A percentile compares a stretch with the other conserved stretches of the same genome.
Conservation (phyloP, 495 filamentous ascomycete species). For the Trichocladium uniseriatum region DNA sequence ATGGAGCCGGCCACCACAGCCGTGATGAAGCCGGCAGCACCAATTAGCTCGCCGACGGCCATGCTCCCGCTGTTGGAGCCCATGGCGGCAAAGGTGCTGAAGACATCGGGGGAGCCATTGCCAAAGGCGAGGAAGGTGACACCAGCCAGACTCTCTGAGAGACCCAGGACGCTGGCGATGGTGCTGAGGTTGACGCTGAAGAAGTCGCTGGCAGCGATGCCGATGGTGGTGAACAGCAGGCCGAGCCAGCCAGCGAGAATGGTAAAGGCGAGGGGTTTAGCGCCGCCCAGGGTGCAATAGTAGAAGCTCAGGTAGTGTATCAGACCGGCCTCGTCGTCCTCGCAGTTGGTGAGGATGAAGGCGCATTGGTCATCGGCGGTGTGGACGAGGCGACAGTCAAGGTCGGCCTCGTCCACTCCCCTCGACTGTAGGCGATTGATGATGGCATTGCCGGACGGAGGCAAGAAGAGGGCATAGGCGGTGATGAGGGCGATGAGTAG, state of each 20-base stretch:
- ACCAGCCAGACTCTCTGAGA: slow-evolving; percentile 93
- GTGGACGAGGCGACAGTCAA: slow-evolving; percentile 76
- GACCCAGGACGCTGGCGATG: slow-evolving; percentile 72
- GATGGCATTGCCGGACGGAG: slow-evolving; percentile 7
- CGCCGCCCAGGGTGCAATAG: slow-evolving; percentile 69
- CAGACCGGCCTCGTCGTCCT: slow-evolving; percentile 81
- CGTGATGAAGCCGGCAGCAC: slow-evolving; percentile 92
- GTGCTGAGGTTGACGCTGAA: slow-evolving; percentile 95
- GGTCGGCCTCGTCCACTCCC: slow-evolving; percentile 8
- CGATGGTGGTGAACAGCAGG: slow-evolving; percentile 92
- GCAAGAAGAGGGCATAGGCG: slow-evolving; percentile 21
- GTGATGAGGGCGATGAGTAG: slow-evolving; percentile 31
- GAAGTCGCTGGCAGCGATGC: slow-evolving; percentile 97
- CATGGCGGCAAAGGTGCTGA: slow-evolving; percentile 98
- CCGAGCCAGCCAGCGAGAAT: slow-evolving; percentile 75
- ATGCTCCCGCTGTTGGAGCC: slow-evolving; percentile 89
- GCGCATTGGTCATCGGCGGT: slow-evolving; percentile 70
- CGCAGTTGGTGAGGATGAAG: slow-evolving; percentile 73
- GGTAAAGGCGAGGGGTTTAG: slow-evolving; percentile 65
- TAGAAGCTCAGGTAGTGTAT: slow-evolving; percentile 85
- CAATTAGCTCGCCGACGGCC: slow-evolving; percentile 91
- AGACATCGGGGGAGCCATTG: slow-evolving; percentile 98
- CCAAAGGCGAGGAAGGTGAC: slow-evolving; percentile 97
- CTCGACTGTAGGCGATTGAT: neutral
- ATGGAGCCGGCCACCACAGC: slow-evolving; percentile 97